Percentiles rank a stretch among this genome's conserved stretches.
These are phyloP conservation scores for Hymenoscyphus salicellus DNA, from an alignment of 2,329 filamentous ascomycete species.

Conservation along the genomic window DNA sequence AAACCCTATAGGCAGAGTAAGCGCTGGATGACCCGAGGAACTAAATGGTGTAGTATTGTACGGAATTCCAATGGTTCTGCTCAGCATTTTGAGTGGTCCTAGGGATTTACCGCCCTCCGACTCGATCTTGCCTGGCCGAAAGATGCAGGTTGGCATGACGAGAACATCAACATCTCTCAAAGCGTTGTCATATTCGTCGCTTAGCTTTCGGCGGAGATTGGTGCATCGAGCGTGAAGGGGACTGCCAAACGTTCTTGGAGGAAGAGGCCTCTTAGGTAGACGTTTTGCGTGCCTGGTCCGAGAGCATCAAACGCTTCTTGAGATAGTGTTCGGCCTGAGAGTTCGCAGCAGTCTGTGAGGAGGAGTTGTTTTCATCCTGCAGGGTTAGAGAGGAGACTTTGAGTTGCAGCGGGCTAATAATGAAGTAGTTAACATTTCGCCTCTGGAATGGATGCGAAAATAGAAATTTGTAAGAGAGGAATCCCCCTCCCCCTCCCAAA, in stretches of 20 bases:
- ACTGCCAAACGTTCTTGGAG: slow-evolving; percentile 43
- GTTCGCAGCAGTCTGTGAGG: slow-evolving; percentile 18
- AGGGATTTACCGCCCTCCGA: slow-evolving; percentile 29
- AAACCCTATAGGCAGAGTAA: slow-evolving; percentile 51
- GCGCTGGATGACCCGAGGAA: slow-evolving; percentile 53
- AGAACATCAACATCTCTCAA: slow-evolving; percentile 45
- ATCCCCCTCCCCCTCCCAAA: too few relatives aligned
- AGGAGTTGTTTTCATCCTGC: slow-evolving; percentile 46
- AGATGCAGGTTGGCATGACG: slow-evolving; percentile 47
- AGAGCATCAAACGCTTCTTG: slow-evolving; percentile 51
- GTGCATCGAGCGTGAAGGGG: slow-evolving; percentile 46
- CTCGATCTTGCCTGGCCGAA: slow-evolving; percentile 41
- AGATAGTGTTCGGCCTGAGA: slow-evolving; percentile 45
- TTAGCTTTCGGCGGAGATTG: slow-evolving; percentile 46
- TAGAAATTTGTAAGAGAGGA: too few relatives aligned
- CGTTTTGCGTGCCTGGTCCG: slow-evolving; percentile 53
- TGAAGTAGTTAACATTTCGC: too few relatives aligned
- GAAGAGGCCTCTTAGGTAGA: slow-evolving; percentile 51
- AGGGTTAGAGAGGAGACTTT: slow-evolving; percentile 43
- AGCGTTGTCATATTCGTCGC: slow-evolving; percentile 44
- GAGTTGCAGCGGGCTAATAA: slow-evolving; percentile 37
- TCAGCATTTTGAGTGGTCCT: slow-evolving; percentile 23
- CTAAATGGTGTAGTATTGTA: slow-evolving; percentile 58
- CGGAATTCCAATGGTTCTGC: slow-evolving; percentile 49
- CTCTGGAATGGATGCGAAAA: too few relatives aligned